Evolutionary conservation across 1,284 basidiomycete genomes (phyloP).

Genomic region (Moesziomyces sp.): DNA sequence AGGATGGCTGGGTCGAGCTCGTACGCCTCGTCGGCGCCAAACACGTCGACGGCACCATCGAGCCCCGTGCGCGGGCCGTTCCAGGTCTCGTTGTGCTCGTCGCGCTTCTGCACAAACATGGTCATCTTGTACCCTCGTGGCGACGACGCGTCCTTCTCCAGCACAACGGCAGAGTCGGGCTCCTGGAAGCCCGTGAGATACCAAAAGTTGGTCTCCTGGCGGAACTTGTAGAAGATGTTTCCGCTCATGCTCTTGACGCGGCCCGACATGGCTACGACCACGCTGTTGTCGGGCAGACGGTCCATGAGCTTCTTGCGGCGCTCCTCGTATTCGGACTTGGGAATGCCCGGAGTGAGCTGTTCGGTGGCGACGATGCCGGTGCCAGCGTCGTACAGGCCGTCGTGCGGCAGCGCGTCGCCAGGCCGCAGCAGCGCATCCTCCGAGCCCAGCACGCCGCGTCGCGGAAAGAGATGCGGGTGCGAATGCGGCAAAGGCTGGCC

Average conservation of each 20-base stretch:
- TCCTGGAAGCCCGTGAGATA: slow-evolving; percentile 82
- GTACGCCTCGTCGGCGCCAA: slow-evolving; percentile 63
- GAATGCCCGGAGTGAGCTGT: slow-evolving; percentile 88
- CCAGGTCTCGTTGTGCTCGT: slow-evolving; percentile 86
- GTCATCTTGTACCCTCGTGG: slow-evolving; percentile 86
- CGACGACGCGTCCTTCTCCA: slow-evolving; percentile 64
- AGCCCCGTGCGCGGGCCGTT: slow-evolving; percentile 78
- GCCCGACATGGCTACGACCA: slow-evolving; percentile 83
- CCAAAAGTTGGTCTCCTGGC: slow-evolving; percentile 73
- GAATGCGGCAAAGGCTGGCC: slow-evolving; percentile 82
- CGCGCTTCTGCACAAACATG: slow-evolving; percentile 81
- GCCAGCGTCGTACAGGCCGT: slow-evolving; percentile 22
- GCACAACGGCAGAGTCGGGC: slow-evolving; percentile 84
- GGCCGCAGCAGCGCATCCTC: slow-evolving; percentile 42
- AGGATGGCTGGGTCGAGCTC: slow-evolving; percentile 56
- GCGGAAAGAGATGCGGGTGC: slow-evolving; percentile 79
- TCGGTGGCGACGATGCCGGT: slow-evolving; percentile 49
- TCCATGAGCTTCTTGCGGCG: slow-evolving; percentile 81
- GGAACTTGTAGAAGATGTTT: slow-evolving; percentile 75
- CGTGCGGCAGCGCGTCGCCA: slow-evolving; percentile 8
- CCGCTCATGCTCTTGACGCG: slow-evolving; percentile 81
- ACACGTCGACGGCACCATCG: slow-evolving; percentile 61
- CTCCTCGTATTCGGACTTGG: slow-evolving; percentile 82
- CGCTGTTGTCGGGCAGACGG: slow-evolving; percentile 77
- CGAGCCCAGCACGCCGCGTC: slow-evolving; percentile 54